phyloP scores from a whole-genome alignment of 2,329 filamentous ascomycete genomes.

The Plectosphaerella cucumerina region DNA sequence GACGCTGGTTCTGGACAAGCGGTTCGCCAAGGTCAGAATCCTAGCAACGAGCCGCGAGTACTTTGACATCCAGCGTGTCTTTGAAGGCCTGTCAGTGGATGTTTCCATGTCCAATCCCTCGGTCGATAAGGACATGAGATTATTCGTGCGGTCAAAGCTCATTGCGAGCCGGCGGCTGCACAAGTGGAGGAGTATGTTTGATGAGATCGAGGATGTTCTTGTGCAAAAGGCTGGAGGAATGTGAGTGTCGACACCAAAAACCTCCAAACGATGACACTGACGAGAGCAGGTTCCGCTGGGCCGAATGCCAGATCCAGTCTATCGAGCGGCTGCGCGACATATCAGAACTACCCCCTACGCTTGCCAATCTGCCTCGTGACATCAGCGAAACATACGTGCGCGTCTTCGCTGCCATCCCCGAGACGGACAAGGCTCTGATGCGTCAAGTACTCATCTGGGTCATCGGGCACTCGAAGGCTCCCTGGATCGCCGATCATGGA shows the following conservation, averaged over 20 bases:
- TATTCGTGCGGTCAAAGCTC: background rate
- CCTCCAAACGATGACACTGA: background rate
- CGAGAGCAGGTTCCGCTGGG: background rate
- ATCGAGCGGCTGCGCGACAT: background rate
- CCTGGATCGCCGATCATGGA: background rate
- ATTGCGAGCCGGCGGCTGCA: background rate
- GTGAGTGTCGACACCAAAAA: background rate
- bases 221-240: background rate
- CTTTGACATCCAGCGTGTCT: background rate
- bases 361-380: background rate
- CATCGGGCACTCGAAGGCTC: background rate
- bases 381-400: background rate
- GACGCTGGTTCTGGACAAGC: background rate
- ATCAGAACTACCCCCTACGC: background rate
- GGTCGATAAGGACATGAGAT: background rate
- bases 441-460: background rate
- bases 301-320: background rate
- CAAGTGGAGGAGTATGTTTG: background rate
- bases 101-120: background rate
- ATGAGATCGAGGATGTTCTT: background rate
- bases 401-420: background rate
- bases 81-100: background rate
- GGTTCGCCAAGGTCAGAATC: background rate
- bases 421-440: background rate
- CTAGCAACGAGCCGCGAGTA: background rate